phyloP scores from a whole-genome alignment of 129 eudicot species.

The Pulicaria dysenterica region DNA sequence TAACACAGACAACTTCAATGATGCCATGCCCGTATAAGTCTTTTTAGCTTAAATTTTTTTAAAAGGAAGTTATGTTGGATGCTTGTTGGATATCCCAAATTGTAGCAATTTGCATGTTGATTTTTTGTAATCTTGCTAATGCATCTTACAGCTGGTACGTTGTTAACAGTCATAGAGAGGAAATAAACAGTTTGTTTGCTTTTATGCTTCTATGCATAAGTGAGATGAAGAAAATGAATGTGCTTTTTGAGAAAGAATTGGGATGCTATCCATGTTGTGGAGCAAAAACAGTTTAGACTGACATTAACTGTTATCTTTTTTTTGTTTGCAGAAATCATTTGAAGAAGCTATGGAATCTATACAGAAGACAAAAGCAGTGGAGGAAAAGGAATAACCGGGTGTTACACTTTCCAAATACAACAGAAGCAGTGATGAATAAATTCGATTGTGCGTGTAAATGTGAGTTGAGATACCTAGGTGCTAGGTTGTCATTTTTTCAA shows the following conservation, averaged over 20 bases:
- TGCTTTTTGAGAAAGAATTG: not conserved
- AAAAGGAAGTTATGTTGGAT: not conserved
- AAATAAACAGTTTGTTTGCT: too few relatives aligned
- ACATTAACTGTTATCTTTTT: constrained; percentile 1
- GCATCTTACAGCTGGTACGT: not conserved
- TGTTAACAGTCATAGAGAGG: not conserved
- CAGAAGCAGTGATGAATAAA: constrained; percentile 12
- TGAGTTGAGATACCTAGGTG: constrained; percentile 4
- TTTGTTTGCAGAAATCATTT: constrained; percentile 37
- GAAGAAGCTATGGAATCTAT: constrained; percentile 46
- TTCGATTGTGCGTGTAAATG: constrained; percentile 18
- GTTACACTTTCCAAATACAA: not conserved
- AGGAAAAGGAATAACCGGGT: constrained; percentile 33
- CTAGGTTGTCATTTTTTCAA: not conserved
- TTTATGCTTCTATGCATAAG: constrained; percentile 1
- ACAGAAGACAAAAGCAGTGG: constrained; percentile 32
- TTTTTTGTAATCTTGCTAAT: not conserved
- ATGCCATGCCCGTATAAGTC: too few relatives aligned
- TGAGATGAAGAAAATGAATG: not conserved
- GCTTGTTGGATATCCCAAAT: too few relatives aligned
- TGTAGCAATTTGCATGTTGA: not conserved
- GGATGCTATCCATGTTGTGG: not conserved
- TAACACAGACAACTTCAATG: too few relatives aligned
- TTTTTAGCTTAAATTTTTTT: too few relatives aligned
- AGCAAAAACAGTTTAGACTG: not conserved